Conservation (phyloP, 179 eudicot genomes). For the Corrigiola litoralis region DNA sequence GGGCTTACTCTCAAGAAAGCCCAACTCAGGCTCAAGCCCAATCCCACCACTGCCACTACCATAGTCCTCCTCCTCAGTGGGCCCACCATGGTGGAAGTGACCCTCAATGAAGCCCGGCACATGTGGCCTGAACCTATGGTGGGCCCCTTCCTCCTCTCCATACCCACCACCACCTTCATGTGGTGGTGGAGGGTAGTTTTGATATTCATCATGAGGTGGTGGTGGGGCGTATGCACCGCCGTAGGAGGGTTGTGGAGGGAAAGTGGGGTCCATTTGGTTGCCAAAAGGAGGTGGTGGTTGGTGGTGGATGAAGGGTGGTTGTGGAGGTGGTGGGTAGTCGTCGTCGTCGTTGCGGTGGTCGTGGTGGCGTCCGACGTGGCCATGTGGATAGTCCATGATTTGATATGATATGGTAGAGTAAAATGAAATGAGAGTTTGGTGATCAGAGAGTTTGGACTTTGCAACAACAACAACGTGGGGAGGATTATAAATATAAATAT, state of each 20-base stretch:
- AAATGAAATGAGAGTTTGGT: too few species aligned
- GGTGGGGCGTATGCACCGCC: constrained; percentile 5
- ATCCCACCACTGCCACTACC: not conserved
- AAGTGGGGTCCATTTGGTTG: not conserved
- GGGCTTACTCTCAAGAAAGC: constrained; percentile 34
- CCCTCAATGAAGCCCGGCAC: constrained; percentile 30
- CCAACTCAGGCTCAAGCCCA: not conserved
- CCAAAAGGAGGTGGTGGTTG: not conserved
- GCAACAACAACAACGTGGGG: too few species aligned
- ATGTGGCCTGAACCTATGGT: constrained; percentile 34
- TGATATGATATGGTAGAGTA: too few species aligned
- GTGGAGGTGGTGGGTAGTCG: constrained; percentile 8
- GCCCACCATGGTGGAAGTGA: constrained; percentile 21
- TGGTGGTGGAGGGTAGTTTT: not conserved
- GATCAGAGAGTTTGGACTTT: too few species aligned
- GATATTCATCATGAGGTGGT: too few species aligned
- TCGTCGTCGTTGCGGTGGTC: constrained; percentile 12
- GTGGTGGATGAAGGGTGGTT: constrained; percentile 6
- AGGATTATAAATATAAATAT: too few species aligned
- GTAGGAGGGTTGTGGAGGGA: constrained; percentile 6
- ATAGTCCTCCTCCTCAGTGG: not conserved
- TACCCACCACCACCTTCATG: not conserved
- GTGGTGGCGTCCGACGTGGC: constrained; percentile 24
- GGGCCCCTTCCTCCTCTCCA: constrained; percentile 4
- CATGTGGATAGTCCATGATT: constrained; percentile 27